Base-by-base conservation (phyloP, 2,329 filamentous ascomycete species). In the Monosporascus sp. region DNA sequence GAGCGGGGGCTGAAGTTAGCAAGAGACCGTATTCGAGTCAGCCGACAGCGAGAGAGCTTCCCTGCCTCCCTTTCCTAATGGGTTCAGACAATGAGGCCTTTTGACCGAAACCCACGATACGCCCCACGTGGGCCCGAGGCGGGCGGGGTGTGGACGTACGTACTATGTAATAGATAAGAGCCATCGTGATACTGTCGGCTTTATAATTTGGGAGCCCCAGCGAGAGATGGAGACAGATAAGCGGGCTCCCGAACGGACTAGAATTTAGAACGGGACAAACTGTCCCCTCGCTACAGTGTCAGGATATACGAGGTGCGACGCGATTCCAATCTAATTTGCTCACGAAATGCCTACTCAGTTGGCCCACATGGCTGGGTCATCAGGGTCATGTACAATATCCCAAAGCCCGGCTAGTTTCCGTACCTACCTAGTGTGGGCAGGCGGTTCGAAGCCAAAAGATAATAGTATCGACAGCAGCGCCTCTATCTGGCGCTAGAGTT, bases 61-160 rank as follows among this genome's bases (percentile, higher is more conserved):
- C n/a, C 35, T 38, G 24, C n/a, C 15, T 48, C 24, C n/a, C 18
- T 24, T 48, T 22, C 37, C 8, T 22, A 24, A 38, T 6, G 20
- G 20, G 47, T 6, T 37, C 18, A 37, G 20, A 48, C 15, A 39
- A n/a, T 41, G 51, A 53, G 47, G 47, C 47, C 41, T 49, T 38
- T 25, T 47, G 43, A 6, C 52, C 45, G 49, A 58, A 59, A 49
- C 56, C 60, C 60, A 61, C 58, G 58, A 60, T 58, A 57, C 62
- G 58, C 60, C 55, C 59, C 62, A 58, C 53, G 60, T 64, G 59
- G 63, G 63, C 58, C 62, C 58, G 55, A 59, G 55, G 53, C 56
- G 56, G 57, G 59, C 57, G 53, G 52, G 50, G 58, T 56, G 56
- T 52, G 52, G 58, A 54, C 48, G 56, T 49, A 53, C 27, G 8